These are phyloP conservation scores for Drosera capensis DNA, from an alignment of 148 eudicot genomes.

Conservation along the genomic window DNA sequence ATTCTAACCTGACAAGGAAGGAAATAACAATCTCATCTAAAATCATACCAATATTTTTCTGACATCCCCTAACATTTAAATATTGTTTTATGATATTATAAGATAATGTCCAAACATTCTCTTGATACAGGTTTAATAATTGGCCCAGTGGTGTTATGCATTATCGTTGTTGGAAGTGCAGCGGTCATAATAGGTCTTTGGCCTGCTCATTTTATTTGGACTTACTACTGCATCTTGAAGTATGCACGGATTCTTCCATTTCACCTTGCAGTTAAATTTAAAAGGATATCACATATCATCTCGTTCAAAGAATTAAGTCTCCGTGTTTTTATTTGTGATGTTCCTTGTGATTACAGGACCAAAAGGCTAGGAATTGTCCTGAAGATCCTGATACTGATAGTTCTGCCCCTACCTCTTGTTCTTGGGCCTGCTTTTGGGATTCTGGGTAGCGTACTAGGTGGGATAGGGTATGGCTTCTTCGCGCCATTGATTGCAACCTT, in stretches of 20 bases:
- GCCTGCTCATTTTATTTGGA: constrained; percentile 79
- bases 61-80: background rate
- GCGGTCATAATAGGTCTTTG: constrained; percentile 66
- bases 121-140: constrained; percentile 50
- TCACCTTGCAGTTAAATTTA: background rate
- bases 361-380: constrained; percentile 55
- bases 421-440: constrained; percentile 74
- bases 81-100: no score
- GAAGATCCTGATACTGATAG: constrained; percentile 58
- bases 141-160: constrained; percentile 73
- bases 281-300: background rate
- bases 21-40: no score
- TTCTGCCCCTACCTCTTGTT: constrained; percentile 61
- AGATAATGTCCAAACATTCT: no score
- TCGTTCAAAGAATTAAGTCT: background rate
- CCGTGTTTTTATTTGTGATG: background rate
- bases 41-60: background rate
- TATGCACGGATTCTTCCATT: constrained; percentile 9
- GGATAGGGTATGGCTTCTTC: constrained; percentile 91
- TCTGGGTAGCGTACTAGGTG: constrained; percentile 71
- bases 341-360: constrained; percentile 28
- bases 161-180: constrained; percentile 65
- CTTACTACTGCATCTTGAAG: constrained; percentile 72
- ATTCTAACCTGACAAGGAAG: no score
- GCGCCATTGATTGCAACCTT: constrained; percentile 90